Base-by-base conservation (phyloP, 352 stramenopile species). In the Globisporangium barbulae region DNA sequence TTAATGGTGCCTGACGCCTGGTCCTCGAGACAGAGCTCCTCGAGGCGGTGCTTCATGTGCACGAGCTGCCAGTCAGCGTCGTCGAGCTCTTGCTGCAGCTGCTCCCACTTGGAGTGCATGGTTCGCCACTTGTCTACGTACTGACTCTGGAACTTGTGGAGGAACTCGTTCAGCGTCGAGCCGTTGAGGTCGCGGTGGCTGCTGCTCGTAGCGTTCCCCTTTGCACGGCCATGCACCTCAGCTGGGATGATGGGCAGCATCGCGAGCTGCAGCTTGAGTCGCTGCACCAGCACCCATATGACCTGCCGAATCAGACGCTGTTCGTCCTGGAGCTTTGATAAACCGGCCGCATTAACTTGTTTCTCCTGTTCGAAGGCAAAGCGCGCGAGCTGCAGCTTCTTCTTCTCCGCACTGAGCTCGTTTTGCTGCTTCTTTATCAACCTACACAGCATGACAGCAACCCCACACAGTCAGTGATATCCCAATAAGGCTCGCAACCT, bases 11-110 rank as follows among this genome's bases (percentile, higher is more conserved):
- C 25, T 2, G 25, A 3, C 17, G 13, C 59, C 15, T 63, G n/a
- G 37, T 73, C 72, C 21, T 76, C 69, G 12, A 86, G 35, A 49
- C 67, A 54, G 35, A 93, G 60, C 35, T 86, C 77, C 52, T 91
- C 72, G 2, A 93, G 61, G 2, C 74, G 75, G 22, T 73, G 69
- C 30, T 74, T 73, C 76, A 91, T 86, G 53, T 86, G 74, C 17
- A 74, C 49, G 2, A 93, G 65, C 62, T 89, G 76, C 84, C 84
- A 93, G 71, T 93, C 81, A 28, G 64, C 65, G 45, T 80, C 65
- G 39, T 85, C 75, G n/a, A 88, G 53, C 31, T 79, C 63, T 30
- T 79, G 64, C 35, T 73, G 73, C 15, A 91, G 57, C 4, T 42
- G 28, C 60, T 76, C 66, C 84, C 84, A 93, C 17, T 78, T 64